phyloP scores from a whole-genome alignment of 116 monocot species.

The Posidonia oceanica region DNA sequence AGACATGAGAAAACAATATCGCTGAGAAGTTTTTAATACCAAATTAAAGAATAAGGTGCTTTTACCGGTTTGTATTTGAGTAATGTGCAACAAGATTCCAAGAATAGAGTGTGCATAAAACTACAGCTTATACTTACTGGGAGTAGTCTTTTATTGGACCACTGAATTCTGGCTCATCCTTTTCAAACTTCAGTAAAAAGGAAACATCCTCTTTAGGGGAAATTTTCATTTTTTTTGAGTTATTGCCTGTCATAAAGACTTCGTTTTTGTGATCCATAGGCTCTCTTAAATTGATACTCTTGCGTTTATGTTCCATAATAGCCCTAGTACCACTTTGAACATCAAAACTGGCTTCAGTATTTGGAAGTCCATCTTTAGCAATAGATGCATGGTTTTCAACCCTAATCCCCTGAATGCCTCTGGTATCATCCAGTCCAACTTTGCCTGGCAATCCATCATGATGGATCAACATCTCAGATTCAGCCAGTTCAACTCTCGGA shows the following conservation, averaged over 20 bases:
- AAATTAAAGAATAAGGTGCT: too few relatives aligned
- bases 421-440: too few relatives aligned
- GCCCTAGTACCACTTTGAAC: neutral
- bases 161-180: constrained; percentile 50
- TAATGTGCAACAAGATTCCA: neutral
- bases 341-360: neutral
- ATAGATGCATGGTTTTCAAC: neutral
- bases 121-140: constrained; percentile 42
- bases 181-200: constrained; percentile 68
- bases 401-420: too few relatives aligned
- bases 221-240: neutral
- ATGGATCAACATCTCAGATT: neutral
- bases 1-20: neutral
- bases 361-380: neutral
- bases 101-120: neutral
- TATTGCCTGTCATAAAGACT: constrained; percentile 13
- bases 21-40: neutral
- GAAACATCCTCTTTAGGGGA: constrained; percentile 42
- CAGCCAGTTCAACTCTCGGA: neutral
- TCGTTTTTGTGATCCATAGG: constrained; percentile 24
- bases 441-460: too few relatives aligned
- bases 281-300: constrained; percentile 8
- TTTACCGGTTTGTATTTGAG: neutral
- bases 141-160: constrained; percentile 57
- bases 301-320: constrained; percentile 18